These are phyloP conservation scores for Claviceps quebecensis DNA, from an alignment of 2,329 filamentous ascomycete species.

Conservation along the genomic window DNA sequence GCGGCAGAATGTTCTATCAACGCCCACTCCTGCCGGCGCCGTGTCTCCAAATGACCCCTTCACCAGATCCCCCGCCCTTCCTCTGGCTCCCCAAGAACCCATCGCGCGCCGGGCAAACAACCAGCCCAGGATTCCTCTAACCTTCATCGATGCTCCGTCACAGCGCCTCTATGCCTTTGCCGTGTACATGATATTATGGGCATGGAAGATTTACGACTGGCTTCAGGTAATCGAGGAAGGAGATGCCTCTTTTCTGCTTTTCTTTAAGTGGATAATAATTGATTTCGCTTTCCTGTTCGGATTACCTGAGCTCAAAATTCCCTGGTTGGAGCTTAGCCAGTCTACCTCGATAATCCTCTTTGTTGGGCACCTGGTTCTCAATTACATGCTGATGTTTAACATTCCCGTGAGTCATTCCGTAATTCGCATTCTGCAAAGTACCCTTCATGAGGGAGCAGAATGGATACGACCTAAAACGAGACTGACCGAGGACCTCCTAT, in stretches of 20 bases:
- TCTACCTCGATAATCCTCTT: conserved; percentile 59
- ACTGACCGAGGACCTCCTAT: background rate
- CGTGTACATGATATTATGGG: conserved; percentile 62
- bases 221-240: conserved; percentile 65
- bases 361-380: conserved; percentile 53
- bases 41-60: conserved; percentile 17
- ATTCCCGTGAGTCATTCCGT: conserved; percentile 47
- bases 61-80: conserved; percentile 23
- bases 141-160: conserved; percentile 74
- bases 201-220: conserved; percentile 83
- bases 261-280: conserved; percentile 84
- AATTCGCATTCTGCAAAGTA: background rate
- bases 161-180: conserved; percentile 78
- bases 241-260: conserved; percentile 74
- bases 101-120: conserved; percentile 13
- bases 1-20: conserved; percentile 17
- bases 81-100: conserved; percentile 32
- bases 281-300: conserved; percentile 81
- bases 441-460: background rate
- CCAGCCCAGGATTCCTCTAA: conserved; percentile 63
- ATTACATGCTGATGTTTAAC: conserved; percentile 86
- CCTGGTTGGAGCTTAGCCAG: conserved; percentile 88
- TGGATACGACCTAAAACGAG: background rate
- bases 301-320: conserved; percentile 76
- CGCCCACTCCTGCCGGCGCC: conserved; percentile 18